Percentiles rank a stretch among this genome's conserved stretches.
Conservation (phyloP, 2,329 filamentous ascomycete genomes). For the Spiromastix sp. region DNA sequence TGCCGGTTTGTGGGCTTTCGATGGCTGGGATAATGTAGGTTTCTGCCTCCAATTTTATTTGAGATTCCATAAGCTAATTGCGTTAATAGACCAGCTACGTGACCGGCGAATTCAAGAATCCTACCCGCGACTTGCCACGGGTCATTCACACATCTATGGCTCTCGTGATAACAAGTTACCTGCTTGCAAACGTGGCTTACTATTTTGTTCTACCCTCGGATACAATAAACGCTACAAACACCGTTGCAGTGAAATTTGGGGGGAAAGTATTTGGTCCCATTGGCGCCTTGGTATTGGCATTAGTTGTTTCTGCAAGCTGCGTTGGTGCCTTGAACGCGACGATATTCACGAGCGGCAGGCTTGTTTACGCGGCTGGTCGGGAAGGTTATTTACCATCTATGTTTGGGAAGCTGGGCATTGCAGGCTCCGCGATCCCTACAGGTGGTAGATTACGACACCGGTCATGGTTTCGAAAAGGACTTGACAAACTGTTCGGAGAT, state of each 20-base stretch:
- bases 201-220: constrained; percentile 80
- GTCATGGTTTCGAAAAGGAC: constrained; percentile 47
- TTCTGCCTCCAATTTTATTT: neutral
- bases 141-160: constrained; percentile 97
- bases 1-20: constrained; percentile 93
- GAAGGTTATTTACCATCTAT: constrained; percentile 83
- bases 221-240: constrained; percentile 78
- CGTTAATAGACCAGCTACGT: constrained; percentile 78
- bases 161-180: constrained; percentile 78
- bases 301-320: constrained; percentile 84
- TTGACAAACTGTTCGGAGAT: constrained; percentile 61
- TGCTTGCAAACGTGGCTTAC: constrained; percentile 86
- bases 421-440: constrained; percentile 22
- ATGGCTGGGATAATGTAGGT: constrained; percentile 95
- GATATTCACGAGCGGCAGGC: constrained; percentile 81
- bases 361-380: constrained; percentile 89
- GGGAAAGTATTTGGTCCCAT: constrained; percentile 76
- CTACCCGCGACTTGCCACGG: constrained; percentile 75
- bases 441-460: constrained; percentile 31
- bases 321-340: constrained; percentile 92
- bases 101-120: constrained; percentile 90
- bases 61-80: constrained; percentile 1
- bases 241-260: constrained; percentile 91
- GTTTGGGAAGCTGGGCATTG: constrained; percentile 73
- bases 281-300: constrained; percentile 72